Evolutionary conservation across 208 protist species (phyloP).

Genomic region (Naegleria lovaniensis): DNA sequence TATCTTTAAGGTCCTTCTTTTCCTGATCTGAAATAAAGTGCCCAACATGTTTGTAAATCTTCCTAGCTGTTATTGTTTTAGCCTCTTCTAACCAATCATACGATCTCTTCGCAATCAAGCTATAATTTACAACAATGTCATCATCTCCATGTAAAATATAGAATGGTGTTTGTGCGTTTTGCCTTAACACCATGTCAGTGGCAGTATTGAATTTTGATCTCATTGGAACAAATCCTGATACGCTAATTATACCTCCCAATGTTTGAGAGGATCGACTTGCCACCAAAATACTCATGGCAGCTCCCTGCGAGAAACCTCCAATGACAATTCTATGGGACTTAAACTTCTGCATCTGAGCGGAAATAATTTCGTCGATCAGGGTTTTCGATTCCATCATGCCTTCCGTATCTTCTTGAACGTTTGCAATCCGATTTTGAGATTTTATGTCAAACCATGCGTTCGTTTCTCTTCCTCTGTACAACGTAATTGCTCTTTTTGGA

Average conservation of each 20-base stretch:
- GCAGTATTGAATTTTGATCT: not conserved
- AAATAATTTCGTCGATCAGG: not conserved
- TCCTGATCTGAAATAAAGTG: conserved; percentile 16
- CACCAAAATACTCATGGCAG: not conserved
- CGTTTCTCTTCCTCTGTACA: not conserved
- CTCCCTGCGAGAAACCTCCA: conserved; percentile 3
- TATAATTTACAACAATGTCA: not conserved
- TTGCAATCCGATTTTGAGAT: not conserved
- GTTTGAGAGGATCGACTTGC: not conserved
- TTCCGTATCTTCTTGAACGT: not conserved
- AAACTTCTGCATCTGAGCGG: not conserved
- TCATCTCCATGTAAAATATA: not conserved
- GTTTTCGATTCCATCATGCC: not conserved
- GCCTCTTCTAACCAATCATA: not conserved
- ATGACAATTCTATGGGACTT: not conserved
- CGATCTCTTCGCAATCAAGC: not conserved
- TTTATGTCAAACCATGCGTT: conserved; percentile 6
- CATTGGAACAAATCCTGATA: not conserved
- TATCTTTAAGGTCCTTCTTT: not conserved
- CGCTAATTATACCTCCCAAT: not conserved
- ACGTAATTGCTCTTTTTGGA: not conserved
- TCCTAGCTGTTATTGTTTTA: not conserved
- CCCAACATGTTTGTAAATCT: not conserved
- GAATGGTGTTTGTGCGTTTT: not conserved
- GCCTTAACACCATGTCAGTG: not conserved